phyloP scores from a whole-genome alignment of 371 early-diverging fungal genomes.

The Mucor irregularis region DNA sequence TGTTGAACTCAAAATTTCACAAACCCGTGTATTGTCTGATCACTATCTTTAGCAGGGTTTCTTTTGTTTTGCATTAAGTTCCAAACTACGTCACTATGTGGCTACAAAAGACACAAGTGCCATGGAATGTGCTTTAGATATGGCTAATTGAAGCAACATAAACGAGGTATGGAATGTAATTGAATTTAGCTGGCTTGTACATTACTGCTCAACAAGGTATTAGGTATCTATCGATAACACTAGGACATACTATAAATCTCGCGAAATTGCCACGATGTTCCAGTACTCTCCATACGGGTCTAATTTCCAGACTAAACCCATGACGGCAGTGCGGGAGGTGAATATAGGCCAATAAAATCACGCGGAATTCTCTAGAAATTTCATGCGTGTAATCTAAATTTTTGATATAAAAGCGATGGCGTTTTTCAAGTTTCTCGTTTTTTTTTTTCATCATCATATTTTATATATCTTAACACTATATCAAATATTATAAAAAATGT shows the following conservation, averaged over 20 bases:
- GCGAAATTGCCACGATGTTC: neutral
- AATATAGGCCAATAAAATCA: slow-evolving; percentile 6
- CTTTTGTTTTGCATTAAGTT: neutral
- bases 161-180: neutral
- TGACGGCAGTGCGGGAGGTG: neutral
- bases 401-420: slow-evolving; percentile 11
- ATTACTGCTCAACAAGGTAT: too few relatives aligned
- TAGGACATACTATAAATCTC: too few relatives aligned
- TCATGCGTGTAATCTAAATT: slow-evolving; percentile 6
- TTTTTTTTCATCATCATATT: neutral
- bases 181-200: neutral
- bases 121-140: too few relatives aligned
- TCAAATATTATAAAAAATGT: slow-evolving; percentile 6
- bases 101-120: too few relatives aligned
- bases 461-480: neutral
- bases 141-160: too few relatives aligned
- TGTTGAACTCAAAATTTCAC: too few relatives aligned
- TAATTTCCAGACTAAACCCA: slow-evolving; percentile 4
- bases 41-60: neutral
- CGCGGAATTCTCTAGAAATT: slow-evolving; percentile 16
- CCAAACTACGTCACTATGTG: neutral
- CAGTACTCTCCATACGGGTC: neutral
- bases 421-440: slow-evolving; percentile 1
- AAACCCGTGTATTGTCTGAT: too few relatives aligned
- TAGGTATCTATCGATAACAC: too few relatives aligned